Evolutionary conservation across 768 basidiomycete species (phyloP), one percentile per base, ranked within the genome.

Genomic region (Asterophora parasitica): DNA sequence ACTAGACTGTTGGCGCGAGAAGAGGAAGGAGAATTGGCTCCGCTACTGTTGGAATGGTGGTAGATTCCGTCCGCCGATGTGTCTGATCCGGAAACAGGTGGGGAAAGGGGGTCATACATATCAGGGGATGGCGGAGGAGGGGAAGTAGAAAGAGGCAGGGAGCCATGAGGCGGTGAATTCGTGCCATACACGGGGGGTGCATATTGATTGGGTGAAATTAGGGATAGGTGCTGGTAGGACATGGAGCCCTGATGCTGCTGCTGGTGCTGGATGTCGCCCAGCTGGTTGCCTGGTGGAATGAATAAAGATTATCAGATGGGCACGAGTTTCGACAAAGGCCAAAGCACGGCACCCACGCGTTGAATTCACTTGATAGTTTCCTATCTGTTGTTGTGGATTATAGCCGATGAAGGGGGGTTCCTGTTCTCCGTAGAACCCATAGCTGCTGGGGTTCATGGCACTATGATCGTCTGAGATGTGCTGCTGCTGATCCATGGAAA

Each of bases 81-180:
- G 70, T 91, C 88, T 71, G 88, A 90, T 72, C 88, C 88, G 74
- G 88, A 90, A 63, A 88, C 75, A 70, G 85, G 86, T 64, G 88
- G 88, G 48, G 87, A 88, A 59, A 89, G 72, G 64, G 88, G 83
- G 72, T 87, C 86, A 68, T 90, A 89, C 70, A 86, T 78, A 71
- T 83, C 78, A 67, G 85, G 80, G 54, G 84, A 84, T 57, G 83
- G 79, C 59, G 82, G 82, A 62, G 88, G 83, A 62, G 88, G 85
- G 58, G 88, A 81, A 60, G 75, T 72, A 68, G 80, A 71, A 65
- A 83, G 68, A 49, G 75, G 79, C 73, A 84, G 72, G 63, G 68
- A 59, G 63, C 77, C 83, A 84, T 85, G 84, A 76, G 82, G 85
- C 73, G 78, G 75, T 41, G 74, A 70, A 57, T 70, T 62, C 52